phyloP scores from a whole-genome alignment of 1,139 yeast genomes.

The Suhomyces kunorum region DNA sequence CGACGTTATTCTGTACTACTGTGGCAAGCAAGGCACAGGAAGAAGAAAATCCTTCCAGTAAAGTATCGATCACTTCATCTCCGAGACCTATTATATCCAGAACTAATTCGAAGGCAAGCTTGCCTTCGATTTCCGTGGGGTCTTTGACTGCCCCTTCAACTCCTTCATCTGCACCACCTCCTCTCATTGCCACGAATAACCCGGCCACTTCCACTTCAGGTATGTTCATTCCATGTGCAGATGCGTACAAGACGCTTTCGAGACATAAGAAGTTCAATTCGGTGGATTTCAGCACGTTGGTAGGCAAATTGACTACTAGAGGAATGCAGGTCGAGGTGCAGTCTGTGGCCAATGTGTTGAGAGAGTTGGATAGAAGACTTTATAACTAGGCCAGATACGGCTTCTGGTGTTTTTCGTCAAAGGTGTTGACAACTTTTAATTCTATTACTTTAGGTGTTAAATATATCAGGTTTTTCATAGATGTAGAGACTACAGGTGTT shows the following conservation, averaged over 20 bases:
- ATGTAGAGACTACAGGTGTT: neutral
- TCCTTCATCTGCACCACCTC: conserved; percentile 24
- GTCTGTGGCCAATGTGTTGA: conserved; percentile 76
- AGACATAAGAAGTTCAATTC: conserved; percentile 74
- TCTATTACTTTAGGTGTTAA: conserved; percentile 1
- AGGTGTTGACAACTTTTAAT: neutral
- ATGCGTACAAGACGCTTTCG: conserved; percentile 82
- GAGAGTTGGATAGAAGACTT: conserved; percentile 74
- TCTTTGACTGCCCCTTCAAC: conserved; percentile 25
- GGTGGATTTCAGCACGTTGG: conserved; percentile 72
- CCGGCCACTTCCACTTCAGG: conserved; percentile 31
- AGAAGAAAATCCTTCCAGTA: conserved; percentile 10
- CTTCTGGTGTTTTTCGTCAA: neutral
- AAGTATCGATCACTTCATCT: conserved; percentile 12
- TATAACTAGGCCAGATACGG: conserved; percentile 37
- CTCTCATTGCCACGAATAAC: conserved; percentile 21
- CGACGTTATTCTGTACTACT: conserved; percentile 83
- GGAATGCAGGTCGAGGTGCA: conserved; percentile 91
- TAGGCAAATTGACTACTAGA: conserved; percentile 72
- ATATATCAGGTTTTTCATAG: neutral
- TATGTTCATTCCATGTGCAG: conserved; percentile 81
- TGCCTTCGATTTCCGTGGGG: conserved; percentile 17
- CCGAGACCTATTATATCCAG: conserved; percentile 18
- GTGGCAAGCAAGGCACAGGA: conserved; percentile 59
- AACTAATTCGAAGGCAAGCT: conserved; percentile 17